Evolutionary conservation across 306 rosid genomes (phyloP), one percentile per base, ranked within the genome.

Genomic region (Prosopis cineraria): DNA sequence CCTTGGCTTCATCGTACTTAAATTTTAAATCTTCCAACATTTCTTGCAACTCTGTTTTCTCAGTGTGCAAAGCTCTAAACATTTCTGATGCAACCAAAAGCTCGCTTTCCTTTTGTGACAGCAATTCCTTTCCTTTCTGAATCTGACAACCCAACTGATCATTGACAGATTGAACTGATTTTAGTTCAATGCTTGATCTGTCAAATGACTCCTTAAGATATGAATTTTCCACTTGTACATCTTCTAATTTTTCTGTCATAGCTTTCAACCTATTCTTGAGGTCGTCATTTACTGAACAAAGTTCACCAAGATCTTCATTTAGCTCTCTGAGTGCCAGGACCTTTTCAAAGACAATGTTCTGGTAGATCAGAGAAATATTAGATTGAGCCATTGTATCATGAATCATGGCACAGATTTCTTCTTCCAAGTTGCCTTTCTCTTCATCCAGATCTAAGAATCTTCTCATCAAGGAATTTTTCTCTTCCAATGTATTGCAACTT

Each of bases 211-310:
- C 93, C 83, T 82, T 87, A 67, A 94, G 89, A 70, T 82, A 75
- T 48, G 85, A 40, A 68, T 85, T 92, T 68, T 90, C 93, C 79
- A 78, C 74, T 43, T 82, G 70, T 24, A 60, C 41, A 74, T 74
- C 90, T 76, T 84, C 91, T 60, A 90, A 66, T 77, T 77, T 86
- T 19, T 78, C 87, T 50, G 70, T 1, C 91, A 89, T 40, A 27
- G 81, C 53, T 82, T 80, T 73, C 56, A 86, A 81, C 74, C 86
- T 90, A 78, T 84, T 88, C 82, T 90, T 90, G n/a, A 90, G 92
- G 72, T 87, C 79, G 22, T 63, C 69, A 72, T 89, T 90, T 39
- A 78, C 80, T 30, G 48, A 79, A 72, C 47, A 73, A 72, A 88
- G 84, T 70, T 80, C 78, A 41, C 88, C 85, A 67, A 89, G 76